These are phyloP conservation scores for Purpureocillium takamizusanense DNA, from an alignment of 2,329 filamentous ascomycete species.

Conservation along the genomic window DNA sequence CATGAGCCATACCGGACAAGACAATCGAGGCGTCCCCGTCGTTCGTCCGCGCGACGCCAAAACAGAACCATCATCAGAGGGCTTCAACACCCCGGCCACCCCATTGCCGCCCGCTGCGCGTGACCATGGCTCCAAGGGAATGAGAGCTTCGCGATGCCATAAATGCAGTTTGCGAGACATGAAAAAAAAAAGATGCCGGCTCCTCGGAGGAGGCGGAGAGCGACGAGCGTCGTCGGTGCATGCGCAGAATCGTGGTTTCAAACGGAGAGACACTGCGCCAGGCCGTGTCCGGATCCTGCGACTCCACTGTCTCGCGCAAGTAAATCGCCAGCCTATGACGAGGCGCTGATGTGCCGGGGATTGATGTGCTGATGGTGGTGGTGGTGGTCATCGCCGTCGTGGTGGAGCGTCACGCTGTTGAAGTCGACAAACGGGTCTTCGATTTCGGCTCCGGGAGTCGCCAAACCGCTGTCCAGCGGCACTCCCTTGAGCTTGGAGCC, in stretches of 20 bases:
- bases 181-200: not conserved
- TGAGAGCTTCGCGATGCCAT: constrained; percentile 1
- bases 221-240: not conserved
- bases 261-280: not conserved
- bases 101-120: constrained; percentile 1
- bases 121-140: not conserved
- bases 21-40: not conserved
- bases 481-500: constrained; percentile 64
- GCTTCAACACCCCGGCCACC: not conserved
- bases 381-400: constrained; percentile 74
- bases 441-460: constrained; percentile 74
- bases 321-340: constrained; percentile 6
- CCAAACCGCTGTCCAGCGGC: constrained; percentile 74
- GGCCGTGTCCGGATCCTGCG: not conserved
- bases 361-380: constrained; percentile 14
- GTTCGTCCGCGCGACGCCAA: not conserved
- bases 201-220: not conserved
- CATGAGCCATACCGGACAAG: not conserved
- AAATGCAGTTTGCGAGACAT: not conserved
- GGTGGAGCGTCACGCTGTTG: constrained; percentile 94
- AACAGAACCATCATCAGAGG: not conserved
- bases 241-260: not conserved
- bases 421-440: constrained; percentile 96
- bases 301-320: not conserved
- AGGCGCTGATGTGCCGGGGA: constrained; percentile 11